These are phyloP conservation scores for Ascochyta viciae-villosae DNA, from an alignment of 2,329 filamentous ascomycete species.

Conservation along the genomic window DNA sequence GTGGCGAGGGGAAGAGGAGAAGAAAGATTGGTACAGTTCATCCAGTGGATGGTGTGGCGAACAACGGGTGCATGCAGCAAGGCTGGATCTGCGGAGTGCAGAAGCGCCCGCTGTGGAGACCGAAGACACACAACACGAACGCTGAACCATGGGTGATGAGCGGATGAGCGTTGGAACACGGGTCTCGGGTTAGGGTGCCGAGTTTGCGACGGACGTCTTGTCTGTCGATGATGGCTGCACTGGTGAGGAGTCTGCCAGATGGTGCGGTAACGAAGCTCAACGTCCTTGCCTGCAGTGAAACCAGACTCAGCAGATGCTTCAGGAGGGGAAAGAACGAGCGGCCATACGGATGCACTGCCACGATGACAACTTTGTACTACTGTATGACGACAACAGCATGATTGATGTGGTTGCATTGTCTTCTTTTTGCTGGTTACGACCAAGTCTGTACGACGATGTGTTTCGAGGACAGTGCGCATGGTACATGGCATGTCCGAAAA, in stretches of 20 bases:
- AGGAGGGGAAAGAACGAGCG: constrained; percentile 6
- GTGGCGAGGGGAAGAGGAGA: neutral
- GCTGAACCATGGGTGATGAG: constrained; percentile 8
- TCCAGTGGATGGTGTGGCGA: constrained; percentile 6
- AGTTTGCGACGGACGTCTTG: neutral
- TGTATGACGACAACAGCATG: constrained; percentile 14
- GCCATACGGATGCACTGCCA: constrained; percentile 4
- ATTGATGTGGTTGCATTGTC: constrained; percentile 20
- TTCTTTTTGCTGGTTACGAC: constrained; percentile 7
- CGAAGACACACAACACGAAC: neutral
- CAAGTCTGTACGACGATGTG: constrained; percentile 3
- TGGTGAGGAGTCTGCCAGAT: neutral
- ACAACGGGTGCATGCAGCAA: constrained; percentile 15
- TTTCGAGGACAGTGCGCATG: constrained; percentile 2
- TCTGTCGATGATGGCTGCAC: neutral
- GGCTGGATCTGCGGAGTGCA: constrained; percentile 11
- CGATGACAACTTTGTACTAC: constrained; percentile 18
- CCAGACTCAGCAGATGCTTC: neutral
- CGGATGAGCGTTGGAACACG: constrained; percentile 10
- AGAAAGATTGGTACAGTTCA: neutral
- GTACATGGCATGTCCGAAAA: neutral
- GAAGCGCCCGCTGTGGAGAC: constrained; percentile 15
- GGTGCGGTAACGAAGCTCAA: neutral
- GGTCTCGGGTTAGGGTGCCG: neutral
- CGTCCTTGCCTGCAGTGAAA: neutral